A percentile compares a stretch with the other conserved stretches of the same genome.
These are phyloP conservation scores for Ottelia alismoides DNA, from an alignment of 106 monocot species.

Conservation along the genomic window DNA sequence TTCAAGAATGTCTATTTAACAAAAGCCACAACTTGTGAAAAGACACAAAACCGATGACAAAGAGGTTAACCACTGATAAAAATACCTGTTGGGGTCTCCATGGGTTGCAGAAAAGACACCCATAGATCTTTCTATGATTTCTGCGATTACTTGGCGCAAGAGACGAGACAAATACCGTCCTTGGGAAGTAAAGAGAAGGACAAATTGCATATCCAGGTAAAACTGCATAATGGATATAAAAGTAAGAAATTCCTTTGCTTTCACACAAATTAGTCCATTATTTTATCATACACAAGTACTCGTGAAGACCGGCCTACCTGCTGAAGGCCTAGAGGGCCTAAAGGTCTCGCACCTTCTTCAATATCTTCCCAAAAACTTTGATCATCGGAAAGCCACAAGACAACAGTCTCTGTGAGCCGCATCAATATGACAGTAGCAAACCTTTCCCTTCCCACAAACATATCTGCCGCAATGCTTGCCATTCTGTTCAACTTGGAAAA, in stretches of 20 bases:
- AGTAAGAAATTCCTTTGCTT: too few relatives aligned
- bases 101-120: constrained; percentile 78
- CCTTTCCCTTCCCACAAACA: constrained; percentile 85
- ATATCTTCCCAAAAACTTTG: constrained; percentile 87
- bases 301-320: too few relatives aligned
- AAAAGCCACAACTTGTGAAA: too few relatives aligned
- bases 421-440: constrained; percentile 76
- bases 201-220: constrained; percentile 98
- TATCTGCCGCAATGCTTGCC: constrained; percentile 56
- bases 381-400: constrained; percentile 72
- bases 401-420: constrained; percentile 72
- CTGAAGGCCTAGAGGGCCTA: constrained; percentile 69
- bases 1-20: too few relatives aligned
- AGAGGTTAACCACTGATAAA: too few relatives aligned
- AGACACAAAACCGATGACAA: too few relatives aligned
- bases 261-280: too few relatives aligned
- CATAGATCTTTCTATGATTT: constrained; percentile 82
- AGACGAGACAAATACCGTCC: constrained; percentile 74
- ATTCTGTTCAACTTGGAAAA: constrained; percentile 69
- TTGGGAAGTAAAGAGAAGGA: constrained; percentile 66
- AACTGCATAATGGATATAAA: too few relatives aligned
- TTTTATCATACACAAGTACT: too few relatives aligned
- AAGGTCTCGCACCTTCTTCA: constrained; percentile 54
- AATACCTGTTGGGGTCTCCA: constrained; percentile 73
- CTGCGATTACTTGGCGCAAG: constrained; percentile 75